Evolutionary conservation across 1,284 basidiomycete genomes (phyloP).

Genomic region (Salmacisia buchloeana): DNA sequence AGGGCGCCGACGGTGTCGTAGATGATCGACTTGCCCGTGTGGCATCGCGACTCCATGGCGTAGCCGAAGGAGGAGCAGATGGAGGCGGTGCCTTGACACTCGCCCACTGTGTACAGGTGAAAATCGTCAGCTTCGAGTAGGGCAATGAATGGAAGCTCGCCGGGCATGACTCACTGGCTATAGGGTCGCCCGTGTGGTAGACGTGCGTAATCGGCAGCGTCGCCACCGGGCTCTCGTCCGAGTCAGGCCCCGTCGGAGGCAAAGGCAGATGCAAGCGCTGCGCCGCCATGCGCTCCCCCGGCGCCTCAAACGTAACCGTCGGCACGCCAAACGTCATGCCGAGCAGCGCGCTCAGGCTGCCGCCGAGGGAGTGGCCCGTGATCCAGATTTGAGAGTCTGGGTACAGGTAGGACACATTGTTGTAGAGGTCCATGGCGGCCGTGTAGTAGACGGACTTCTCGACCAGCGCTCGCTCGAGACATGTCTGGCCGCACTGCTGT

Average conservation of each 20-base stretch:
- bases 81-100: conserved; percentile 39
- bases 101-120: too few relatives aligned
- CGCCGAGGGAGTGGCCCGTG: conserved; percentile 83
- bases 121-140: too few relatives aligned
- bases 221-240: conserved; percentile 32
- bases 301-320: conserved; percentile 81
- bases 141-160: too few relatives aligned
- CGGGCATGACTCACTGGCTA: conserved; percentile 35
- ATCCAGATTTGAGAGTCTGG: conserved; percentile 90
- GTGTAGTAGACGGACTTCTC: conserved; percentile 86
- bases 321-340: conserved; percentile 89
- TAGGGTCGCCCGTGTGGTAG: conserved; percentile 75
- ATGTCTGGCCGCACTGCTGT: conserved; percentile 66
- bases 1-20: conserved; percentile 82
- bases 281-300: conserved; percentile 82
- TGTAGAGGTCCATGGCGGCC: conserved; percentile 64
- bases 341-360: conserved; percentile 75
- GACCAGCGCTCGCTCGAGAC: conserved; percentile 71
- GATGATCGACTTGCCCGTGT: conserved; percentile 73
- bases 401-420: conserved; percentile 75
- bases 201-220: conserved; percentile 60
- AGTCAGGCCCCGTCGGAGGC: conserved; percentile 49
- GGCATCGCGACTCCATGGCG: conserved; percentile 58
- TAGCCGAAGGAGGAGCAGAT: conserved; percentile 47
- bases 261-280: conserved; percentile 76